These are phyloP conservation scores for Phylloporus rhodoxanthus DNA, from an alignment of 768 basidiomycete genomes.

Conservation along the genomic window DNA sequence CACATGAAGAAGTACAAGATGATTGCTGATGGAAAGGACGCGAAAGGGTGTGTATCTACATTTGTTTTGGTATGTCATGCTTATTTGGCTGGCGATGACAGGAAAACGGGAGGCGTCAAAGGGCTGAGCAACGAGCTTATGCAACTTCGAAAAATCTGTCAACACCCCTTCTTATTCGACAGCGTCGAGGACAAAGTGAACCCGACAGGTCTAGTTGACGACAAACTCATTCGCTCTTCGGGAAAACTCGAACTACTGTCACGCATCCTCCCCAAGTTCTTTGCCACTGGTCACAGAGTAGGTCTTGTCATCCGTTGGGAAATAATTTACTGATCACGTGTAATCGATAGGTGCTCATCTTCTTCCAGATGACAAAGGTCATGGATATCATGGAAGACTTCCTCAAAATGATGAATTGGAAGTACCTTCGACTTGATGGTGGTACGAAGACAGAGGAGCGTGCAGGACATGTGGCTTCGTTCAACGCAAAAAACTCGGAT, in stretches of 20 bases:
- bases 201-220: constrained; percentile 73
- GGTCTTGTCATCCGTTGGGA: constrained; percentile 8
- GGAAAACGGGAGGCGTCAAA: constrained; percentile 74
- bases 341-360: constrained; percentile 75
- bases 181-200: constrained; percentile 94
- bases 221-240: constrained; percentile 77
- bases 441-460: constrained; percentile 95
- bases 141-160: constrained; percentile 97
- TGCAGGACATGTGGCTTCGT: constrained; percentile 75
- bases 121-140: constrained; percentile 92
- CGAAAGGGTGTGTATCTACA: constrained; percentile 56
- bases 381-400: constrained; percentile 99
- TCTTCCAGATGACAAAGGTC: constrained; percentile 99
- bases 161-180: constrained; percentile 95
- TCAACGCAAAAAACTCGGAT: constrained; percentile 86
- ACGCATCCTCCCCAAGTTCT: constrained; percentile 92
- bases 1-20: constrained; percentile 99
- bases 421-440: constrained; percentile 91
- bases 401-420: constrained; percentile 78
- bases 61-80: neutral
- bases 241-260: constrained; percentile 93
- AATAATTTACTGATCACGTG: neutral
- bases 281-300: constrained; percentile 85
- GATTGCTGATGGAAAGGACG: constrained; percentile 77
- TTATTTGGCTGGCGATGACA: constrained; percentile 23